These are phyloP conservation scores for Capsicum pubescens DNA, from an alignment of 257 asterid species.

Conservation along the genomic window DNA sequence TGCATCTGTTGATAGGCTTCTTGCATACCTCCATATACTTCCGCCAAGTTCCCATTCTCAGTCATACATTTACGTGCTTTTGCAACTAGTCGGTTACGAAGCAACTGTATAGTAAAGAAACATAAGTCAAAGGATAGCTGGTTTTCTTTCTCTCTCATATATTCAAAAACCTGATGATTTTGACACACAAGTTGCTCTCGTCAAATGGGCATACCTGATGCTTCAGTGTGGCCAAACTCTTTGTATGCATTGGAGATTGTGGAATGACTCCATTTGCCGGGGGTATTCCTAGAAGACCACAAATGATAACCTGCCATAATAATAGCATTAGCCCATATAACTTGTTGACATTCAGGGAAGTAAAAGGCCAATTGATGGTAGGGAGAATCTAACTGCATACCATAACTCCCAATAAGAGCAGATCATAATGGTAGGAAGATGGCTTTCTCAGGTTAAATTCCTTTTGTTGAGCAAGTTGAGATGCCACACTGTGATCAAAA, in stretches of 20 bases:
- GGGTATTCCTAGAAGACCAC: conserved; percentile 40
- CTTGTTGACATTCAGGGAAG: background rate
- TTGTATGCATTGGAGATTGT: conserved; percentile 41
- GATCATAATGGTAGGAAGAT: conserved; percentile 40
- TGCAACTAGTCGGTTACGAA: conserved; percentile 32
- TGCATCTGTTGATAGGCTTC: conserved; percentile 40
- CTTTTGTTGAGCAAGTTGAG: conserved; percentile 41
- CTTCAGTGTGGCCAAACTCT: conserved; percentile 38
- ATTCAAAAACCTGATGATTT: background rate
- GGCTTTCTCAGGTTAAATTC: conserved; percentile 40
- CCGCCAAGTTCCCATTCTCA: conserved; percentile 31
- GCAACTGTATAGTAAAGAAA: conserved; percentile 30
- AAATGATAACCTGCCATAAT: conserved; percentile 32
- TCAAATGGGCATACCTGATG: conserved; percentile 30
- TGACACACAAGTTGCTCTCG: background rate
- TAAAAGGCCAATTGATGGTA: background rate
- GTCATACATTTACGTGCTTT: conserved; percentile 34
- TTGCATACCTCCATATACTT: conserved; percentile 38
- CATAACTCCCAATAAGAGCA: conserved; percentile 37
- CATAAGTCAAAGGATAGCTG: background rate
- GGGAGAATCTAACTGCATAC: conserved; percentile 21
- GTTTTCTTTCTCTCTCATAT: background rate
- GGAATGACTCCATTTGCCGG: conserved; percentile 40
- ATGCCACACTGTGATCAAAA: conserved; percentile 38
- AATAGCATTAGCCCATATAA: background rate